These are phyloP conservation scores for Sporothrix globosa DNA, from an alignment of 2,329 filamentous ascomycete species.

Conservation along the genomic window DNA sequence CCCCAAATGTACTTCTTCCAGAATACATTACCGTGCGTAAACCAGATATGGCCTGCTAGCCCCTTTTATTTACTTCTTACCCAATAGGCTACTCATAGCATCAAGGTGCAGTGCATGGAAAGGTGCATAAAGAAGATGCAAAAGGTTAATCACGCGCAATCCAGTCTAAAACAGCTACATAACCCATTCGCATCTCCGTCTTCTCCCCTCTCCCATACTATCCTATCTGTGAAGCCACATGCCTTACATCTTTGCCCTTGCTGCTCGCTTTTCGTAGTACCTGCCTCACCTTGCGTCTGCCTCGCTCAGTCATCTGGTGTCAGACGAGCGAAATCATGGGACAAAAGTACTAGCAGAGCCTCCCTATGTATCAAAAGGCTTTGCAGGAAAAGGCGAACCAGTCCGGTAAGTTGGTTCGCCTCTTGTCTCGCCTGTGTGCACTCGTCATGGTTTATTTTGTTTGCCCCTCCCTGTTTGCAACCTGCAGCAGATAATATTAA, in stretches of 20 bases:
- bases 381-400: neutral
- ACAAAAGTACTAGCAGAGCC: neutral
- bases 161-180: neutral
- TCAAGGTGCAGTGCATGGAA: neutral
- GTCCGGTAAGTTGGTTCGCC: neutral
- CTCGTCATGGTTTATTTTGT: neutral
- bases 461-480: constrained; percentile 23
- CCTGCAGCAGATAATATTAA: neutral
- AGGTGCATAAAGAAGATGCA: neutral
- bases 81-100: no score
- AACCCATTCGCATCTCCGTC: neutral
- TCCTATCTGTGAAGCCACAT: neutral
- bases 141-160: neutral
- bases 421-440: neutral
- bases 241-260: neutral
- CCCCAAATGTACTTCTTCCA: neutral
- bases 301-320: neutral
- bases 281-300: neutral
- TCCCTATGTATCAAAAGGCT: neutral
- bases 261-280: neutral
- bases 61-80: neutral
- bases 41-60: neutral
- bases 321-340: neutral
- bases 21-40: neutral
- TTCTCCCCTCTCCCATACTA: neutral